These are phyloP conservation scores for Bassia scoparia DNA, from an alignment of 148 eudicot species.

Conservation along the genomic window DNA sequence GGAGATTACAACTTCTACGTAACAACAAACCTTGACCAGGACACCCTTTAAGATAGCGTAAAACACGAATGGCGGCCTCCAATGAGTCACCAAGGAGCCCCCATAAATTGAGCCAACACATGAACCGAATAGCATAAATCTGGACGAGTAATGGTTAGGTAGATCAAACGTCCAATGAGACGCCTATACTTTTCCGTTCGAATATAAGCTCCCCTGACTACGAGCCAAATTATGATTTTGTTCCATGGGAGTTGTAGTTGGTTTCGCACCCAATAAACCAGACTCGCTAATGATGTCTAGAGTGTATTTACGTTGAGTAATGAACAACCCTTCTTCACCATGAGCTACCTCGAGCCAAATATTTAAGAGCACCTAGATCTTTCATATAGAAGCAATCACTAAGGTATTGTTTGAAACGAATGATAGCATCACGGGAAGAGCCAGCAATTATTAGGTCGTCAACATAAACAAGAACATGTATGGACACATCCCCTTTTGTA, in stretches of 20 bases:
- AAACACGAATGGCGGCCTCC: neutral
- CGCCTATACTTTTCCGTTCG: neutral
- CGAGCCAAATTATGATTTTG: neutral
- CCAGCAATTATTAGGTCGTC: neutral
- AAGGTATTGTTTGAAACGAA: neutral
- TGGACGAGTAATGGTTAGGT: neutral
- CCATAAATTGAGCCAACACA: neutral
- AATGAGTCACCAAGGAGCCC: neutral
- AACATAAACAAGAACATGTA: neutral
- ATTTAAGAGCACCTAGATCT: neutral
- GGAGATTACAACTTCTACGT: neutral
- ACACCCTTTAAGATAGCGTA: neutral
- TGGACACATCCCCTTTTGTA: neutral
- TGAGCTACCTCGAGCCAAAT: neutral
- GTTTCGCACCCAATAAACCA: neutral
- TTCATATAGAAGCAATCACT: neutral
- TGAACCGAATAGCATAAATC: neutral
- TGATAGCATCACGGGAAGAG: neutral
- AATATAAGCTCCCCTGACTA: neutral
- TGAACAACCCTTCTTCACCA: neutral
- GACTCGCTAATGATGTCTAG: neutral
- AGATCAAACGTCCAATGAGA: neutral
- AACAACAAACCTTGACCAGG: slow-evolving; percentile 10
- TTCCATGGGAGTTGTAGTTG: neutral
- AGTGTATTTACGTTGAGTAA: neutral